These are phyloP conservation scores for Sicyos baderoa DNA, from an alignment of 306 rosid genomes.

Conservation along the genomic window DNA sequence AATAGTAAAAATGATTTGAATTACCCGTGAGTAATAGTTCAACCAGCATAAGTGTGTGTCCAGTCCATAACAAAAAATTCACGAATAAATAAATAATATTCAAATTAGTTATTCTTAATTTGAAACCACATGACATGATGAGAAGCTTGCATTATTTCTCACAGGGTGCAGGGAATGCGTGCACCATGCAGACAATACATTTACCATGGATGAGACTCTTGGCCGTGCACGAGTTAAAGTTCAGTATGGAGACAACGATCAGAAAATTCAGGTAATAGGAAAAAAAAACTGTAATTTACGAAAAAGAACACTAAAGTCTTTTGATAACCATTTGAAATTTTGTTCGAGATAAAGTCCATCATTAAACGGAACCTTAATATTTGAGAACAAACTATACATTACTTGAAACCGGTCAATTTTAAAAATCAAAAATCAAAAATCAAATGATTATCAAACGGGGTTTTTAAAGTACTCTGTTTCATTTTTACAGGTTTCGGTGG, in stretches of 20 bases:
- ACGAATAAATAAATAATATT: too few relatives aligned
- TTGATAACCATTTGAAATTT: too few relatives aligned
- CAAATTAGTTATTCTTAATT: neutral
- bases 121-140: neutral
- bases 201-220: slow-evolving; percentile 48
- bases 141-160: neutral
- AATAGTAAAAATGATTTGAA: neutral
- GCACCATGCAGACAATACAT: slow-evolving; percentile 60
- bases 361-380: too few relatives aligned
- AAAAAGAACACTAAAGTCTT: neutral
- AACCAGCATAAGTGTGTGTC: too few relatives aligned
- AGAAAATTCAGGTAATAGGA: slow-evolving; percentile 42
- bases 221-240: slow-evolving; percentile 71
- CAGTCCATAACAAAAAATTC: too few relatives aligned
- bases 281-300: neutral
- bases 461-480: neutral
- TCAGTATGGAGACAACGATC: slow-evolving; percentile 56
- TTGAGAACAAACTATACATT: too few relatives aligned
- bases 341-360: too few relatives aligned
- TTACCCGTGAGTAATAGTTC: too few relatives aligned
- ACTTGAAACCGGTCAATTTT: too few relatives aligned
- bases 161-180: slow-evolving; percentile 72
- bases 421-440: too few relatives aligned
- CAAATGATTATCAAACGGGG: too few relatives aligned
- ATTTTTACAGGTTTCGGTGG: slow-evolving; percentile 49